Evolutionary conservation across 495 filamentous ascomycete species (phyloP).

Genomic region (Neurospora sp.): DNA sequence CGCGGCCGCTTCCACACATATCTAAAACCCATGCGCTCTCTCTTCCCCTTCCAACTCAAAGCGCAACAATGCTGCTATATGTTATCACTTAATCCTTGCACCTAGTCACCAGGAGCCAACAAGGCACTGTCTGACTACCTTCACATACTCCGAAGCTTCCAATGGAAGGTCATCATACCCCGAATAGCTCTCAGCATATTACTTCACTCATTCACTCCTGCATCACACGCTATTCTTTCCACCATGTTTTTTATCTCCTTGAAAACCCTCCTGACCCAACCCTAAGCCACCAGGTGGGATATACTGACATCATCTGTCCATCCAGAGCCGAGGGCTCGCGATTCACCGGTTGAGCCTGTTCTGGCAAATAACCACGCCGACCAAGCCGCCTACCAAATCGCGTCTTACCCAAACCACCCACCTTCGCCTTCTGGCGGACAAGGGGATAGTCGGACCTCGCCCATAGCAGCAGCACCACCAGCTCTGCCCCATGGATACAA

Average conservation of each 20-base stretch:
- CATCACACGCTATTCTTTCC: neutral
- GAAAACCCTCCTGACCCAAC: neutral
- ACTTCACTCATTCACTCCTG: neutral
- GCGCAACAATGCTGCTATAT: neutral
- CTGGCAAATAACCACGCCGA: constrained; percentile 12
- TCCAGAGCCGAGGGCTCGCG: constrained; percentile 19
- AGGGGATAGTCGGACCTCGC: constrained; percentile 7
- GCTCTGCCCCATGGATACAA: constrained; percentile 24
- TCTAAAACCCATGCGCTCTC: neutral
- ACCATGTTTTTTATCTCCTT: neutral
- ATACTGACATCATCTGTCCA: constrained; percentile 9
- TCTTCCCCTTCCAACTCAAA: neutral
- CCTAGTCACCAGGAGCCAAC: neutral
- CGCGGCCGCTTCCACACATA: neutral
- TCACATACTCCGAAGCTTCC: neutral
- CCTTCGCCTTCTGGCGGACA: constrained; percentile 12
- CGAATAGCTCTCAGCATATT: neutral
- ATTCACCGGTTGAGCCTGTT: constrained; percentile 7
- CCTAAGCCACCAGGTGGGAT: neutral
- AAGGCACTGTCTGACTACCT: neutral
- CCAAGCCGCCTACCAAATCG: constrained; percentile 10
- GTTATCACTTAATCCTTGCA: neutral
- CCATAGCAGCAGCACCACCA: constrained; percentile 10
- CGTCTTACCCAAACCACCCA: constrained; percentile 6
- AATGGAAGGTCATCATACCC: neutral